Evolutionary conservation across 352 stramenopile species (phyloP).

Genomic region (Phytophthora cryptogea): DNA sequence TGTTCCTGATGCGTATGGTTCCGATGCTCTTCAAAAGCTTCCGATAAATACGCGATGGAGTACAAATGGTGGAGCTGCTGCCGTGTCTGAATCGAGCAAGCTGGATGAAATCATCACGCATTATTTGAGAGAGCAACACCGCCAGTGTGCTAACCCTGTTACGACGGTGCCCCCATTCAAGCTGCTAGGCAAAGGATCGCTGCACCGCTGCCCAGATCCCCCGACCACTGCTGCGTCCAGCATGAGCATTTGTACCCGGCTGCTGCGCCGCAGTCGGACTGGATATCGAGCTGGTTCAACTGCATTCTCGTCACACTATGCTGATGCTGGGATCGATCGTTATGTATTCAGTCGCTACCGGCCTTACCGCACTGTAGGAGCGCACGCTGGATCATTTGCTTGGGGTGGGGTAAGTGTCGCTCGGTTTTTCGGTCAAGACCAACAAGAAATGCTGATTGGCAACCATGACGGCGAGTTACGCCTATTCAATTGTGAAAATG

Average conservation of each 20-base stretch:
- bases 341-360: conserved; percentile 84
- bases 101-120: conserved; percentile 87
- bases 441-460: conserved; percentile 72
- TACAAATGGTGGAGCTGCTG: conserved; percentile 12
- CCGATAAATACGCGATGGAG: conserved; percentile 43
- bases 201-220: conserved; percentile 82
- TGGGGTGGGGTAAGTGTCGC: conserved; percentile 67
- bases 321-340: conserved; percentile 71
- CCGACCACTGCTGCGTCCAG: conserved; percentile 45
- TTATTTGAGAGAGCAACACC: conserved; percentile 88
- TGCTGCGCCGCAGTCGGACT: conserved; percentile 56
- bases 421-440: conserved; percentile 66
- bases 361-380: conserved; percentile 63
- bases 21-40: conserved; percentile 41
- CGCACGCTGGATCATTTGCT: conserved; percentile 46
- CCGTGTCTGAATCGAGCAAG: conserved; percentile 41
- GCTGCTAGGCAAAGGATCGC: conserved; percentile 52
- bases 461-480: conserved; percentile 75
- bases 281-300: conserved; percentile 50
- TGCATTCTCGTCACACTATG: conserved; percentile 56
- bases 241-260: conserved; percentile 65
- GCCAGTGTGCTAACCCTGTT: conserved; percentile 86
- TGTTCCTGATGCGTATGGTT: conserved; percentile 9
- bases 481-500: conserved; percentile 61
- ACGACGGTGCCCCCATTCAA: conserved; percentile 88